Evolutionary conservation across 2,329 filamentous ascomycete species (phyloP).

Genomic region (Epichloe glyceriae): DNA sequence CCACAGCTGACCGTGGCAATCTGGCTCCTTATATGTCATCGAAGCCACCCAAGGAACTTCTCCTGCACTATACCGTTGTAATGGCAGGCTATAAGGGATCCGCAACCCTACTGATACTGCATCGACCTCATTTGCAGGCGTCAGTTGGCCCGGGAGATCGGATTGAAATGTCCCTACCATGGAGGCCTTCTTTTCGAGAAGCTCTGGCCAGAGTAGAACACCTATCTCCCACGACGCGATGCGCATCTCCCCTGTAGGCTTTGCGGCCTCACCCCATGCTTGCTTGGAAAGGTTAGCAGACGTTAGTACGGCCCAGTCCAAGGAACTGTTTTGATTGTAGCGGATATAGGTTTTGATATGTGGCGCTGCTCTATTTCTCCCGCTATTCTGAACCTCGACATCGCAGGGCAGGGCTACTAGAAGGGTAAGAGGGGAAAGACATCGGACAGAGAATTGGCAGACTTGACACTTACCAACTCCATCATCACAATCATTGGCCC

Average conservation of each 20-base stretch:
- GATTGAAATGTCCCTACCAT: constrained; percentile 60
- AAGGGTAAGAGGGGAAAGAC: background rate
- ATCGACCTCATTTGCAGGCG: constrained; percentile 10
- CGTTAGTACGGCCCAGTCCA: constrained; percentile 78
- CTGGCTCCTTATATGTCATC: constrained; percentile 42
- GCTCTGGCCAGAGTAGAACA: constrained; percentile 66
- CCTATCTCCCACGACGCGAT: constrained; percentile 77
- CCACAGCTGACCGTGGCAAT: constrained; percentile 41
- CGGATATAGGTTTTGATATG: constrained; percentile 86
- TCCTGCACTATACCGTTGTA: constrained; percentile 46
- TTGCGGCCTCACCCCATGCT: constrained; percentile 63
- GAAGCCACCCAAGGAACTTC: constrained; percentile 72
- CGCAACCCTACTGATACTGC: constrained; percentile 50
- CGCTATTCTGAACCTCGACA: constrained; percentile 31
- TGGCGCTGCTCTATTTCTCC: constrained; percentile 59
- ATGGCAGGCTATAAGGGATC: constrained; percentile 71
- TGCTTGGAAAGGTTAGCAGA: constrained; percentile 89
- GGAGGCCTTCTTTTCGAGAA: constrained; percentile 32
- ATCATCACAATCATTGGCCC: constrained; percentile 47
- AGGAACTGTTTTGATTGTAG: constrained; percentile 34
- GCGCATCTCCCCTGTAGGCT: constrained; percentile 45
- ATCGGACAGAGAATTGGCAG: background rate
- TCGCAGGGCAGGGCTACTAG: constrained; percentile 15
- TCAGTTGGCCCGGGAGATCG: constrained; percentile 34
- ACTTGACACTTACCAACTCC: constrained; percentile 14